A percentile compares a stretch with the other conserved stretches of the same genome.
These are phyloP conservation scores for Septoria petroselini DNA, from an alignment of 2,329 filamentous ascomycete genomes.

Conservation along the genomic window DNA sequence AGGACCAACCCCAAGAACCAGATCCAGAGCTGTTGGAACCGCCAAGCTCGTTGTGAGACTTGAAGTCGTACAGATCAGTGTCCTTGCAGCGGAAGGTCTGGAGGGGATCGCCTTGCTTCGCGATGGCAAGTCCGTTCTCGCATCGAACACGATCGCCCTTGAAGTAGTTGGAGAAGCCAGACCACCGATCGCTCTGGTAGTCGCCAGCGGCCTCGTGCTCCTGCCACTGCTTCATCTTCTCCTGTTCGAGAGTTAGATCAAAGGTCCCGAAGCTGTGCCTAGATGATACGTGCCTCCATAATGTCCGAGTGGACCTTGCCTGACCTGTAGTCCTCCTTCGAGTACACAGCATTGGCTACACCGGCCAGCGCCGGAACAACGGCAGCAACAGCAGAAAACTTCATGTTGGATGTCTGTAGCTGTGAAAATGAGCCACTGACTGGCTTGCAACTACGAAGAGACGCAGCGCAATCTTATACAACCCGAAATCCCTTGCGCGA, in stretches of 20 bases:
- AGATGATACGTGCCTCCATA: constrained; percentile 22
- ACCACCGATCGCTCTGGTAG: constrained; percentile 23
- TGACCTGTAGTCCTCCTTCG: constrained; percentile 22
- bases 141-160: constrained; percentile 34
- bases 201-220: constrained; percentile 27
- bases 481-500: neutral
- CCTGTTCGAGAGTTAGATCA: neutral
- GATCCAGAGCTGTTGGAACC: constrained; percentile 45
- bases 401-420: constrained; percentile 16
- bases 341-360: constrained; percentile 20
- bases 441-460: neutral
- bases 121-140: constrained; percentile 45
- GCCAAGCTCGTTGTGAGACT: constrained; percentile 54
- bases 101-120: constrained; percentile 46
- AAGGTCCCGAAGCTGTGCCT: neutral
- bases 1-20: constrained; percentile 55
- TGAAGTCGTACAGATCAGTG: constrained; percentile 48
- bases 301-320: constrained; percentile 21
- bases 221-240: constrained; percentile 23
- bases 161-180: constrained; percentile 17
- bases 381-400: constrained; percentile 21
- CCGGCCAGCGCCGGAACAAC: constrained; percentile 24
- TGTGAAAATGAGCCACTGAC: neutral
- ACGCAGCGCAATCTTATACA: constrained; percentile 6
- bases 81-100: constrained; percentile 45